A percentile compares a stretch with the other conserved stretches of the same genome.
Evolutionary conservation across 495 filamentous ascomycete genomes (phyloP).

Genomic region (Penicillium salamii): DNA sequence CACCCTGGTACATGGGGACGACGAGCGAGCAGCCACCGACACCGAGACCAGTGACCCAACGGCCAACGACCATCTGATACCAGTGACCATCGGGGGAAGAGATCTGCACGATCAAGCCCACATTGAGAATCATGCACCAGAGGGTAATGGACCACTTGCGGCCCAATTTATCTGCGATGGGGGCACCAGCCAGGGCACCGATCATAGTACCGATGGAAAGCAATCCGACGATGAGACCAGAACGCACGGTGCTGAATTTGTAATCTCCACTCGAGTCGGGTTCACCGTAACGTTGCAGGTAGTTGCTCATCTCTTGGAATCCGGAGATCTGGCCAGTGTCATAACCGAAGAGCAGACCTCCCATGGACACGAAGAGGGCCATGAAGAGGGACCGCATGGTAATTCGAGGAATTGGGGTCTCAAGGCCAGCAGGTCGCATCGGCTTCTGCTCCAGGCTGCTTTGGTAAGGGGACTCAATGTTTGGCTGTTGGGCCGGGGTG

Average conservation of each 20-base stretch:
- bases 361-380: slow-evolving; percentile 60
- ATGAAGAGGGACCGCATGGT: slow-evolving; percentile 48
- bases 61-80: slow-evolving; percentile 53
- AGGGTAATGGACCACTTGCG: slow-evolving; percentile 52
- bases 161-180: slow-evolving; percentile 50
- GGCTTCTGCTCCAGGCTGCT: slow-evolving; percentile 26
- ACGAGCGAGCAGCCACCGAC: slow-evolving; percentile 68
- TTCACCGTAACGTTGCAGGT: slow-evolving; percentile 43
- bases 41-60: slow-evolving; percentile 62
- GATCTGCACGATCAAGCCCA: slow-evolving; percentile 67
- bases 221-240: slow-evolving; percentile 53
- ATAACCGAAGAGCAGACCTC: slow-evolving; percentile 61
- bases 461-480: slow-evolving; percentile 23
- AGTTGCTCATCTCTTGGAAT: slow-evolving; percentile 61
- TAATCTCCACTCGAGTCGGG: slow-evolving; percentile 26
- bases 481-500: slow-evolving; percentile 28
- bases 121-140: slow-evolving; percentile 58
- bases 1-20: slow-evolving; percentile 72
- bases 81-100: slow-evolving; percentile 50
- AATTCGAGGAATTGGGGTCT: slow-evolving; percentile 41
- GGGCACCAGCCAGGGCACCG: slow-evolving; percentile 60
- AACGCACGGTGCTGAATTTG: slow-evolving; percentile 47
- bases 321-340: slow-evolving; percentile 53
- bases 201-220: slow-evolving; percentile 66
- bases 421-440: slow-evolving; percentile 22